These are phyloP conservation scores for Alisma plantagoaquatica DNA, from an alignment of 106 monocot genomes.

Conservation along the genomic window DNA sequence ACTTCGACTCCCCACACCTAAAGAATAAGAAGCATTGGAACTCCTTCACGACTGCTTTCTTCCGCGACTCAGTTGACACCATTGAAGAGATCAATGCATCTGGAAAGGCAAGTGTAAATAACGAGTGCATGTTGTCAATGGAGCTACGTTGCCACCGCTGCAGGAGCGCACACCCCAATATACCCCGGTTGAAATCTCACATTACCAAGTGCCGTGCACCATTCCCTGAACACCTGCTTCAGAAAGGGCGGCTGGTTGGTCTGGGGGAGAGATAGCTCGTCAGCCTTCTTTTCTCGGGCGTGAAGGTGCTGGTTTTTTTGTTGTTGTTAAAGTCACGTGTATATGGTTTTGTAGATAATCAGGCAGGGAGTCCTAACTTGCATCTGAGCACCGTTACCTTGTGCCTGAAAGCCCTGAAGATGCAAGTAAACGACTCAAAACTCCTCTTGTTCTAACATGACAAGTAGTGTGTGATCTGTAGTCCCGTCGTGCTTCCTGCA, in stretches of 20 bases:
- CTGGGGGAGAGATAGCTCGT: too few species aligned
- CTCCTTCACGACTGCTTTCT: constrained; percentile 72
- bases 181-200: constrained; percentile 46
- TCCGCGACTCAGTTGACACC: constrained; percentile 68
- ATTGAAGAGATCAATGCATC: constrained; percentile 48
- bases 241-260: constrained; percentile 4
- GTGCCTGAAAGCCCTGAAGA: too few species aligned
- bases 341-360: too few species aligned
- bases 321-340: too few species aligned
- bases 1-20: constrained; percentile 59
- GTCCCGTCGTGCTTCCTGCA: too few species aligned
- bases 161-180: constrained; percentile 84
- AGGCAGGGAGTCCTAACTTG: too few species aligned
- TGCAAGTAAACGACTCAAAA: too few species aligned
- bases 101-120: constrained; percentile 29
- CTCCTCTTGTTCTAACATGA: too few species aligned
- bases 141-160: constrained; percentile 85
- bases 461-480: too few species aligned
- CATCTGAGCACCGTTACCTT: too few species aligned
- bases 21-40: constrained; percentile 98
- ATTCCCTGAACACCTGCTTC: constrained; percentile 3
- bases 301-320: too few species aligned
- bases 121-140: constrained; percentile 46
- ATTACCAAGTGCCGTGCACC: constrained; percentile 3
- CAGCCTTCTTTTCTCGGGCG: too few species aligned